Conservation (phyloP, 441 rosid genomes). For the Capsella rubella region DNA sequence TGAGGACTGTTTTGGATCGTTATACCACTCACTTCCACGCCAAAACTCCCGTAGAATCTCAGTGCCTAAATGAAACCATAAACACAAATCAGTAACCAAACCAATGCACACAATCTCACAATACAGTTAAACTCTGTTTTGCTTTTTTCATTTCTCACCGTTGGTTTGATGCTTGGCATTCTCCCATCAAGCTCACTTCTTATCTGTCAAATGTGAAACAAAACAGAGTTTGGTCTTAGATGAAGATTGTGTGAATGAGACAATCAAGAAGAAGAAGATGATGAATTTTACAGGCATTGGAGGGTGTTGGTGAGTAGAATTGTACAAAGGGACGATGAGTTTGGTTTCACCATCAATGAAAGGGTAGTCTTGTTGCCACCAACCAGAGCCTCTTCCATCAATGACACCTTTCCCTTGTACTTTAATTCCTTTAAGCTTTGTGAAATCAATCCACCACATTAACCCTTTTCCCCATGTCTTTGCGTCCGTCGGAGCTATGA, state of each 20-base stretch:
- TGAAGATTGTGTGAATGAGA: constrained; percentile 6
- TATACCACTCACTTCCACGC: constrained; percentile 79
- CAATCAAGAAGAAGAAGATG: constrained; percentile 10
- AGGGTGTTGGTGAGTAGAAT: constrained; percentile 54
- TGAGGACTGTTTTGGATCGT: constrained; percentile 94
- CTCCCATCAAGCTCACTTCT: constrained; percentile 62
- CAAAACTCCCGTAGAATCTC: constrained; percentile 80
- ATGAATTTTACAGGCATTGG: constrained; percentile 65
- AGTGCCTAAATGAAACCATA: constrained; percentile 64
- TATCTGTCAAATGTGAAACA: constrained; percentile 54
- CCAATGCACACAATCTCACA: constrained; percentile 4
- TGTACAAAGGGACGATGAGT: constrained; percentile 68
- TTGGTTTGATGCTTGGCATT: constrained; percentile 92
- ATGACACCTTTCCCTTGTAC: constrained; percentile 80
- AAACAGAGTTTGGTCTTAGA: constrained; percentile 30
- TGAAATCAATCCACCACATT: constrained; percentile 84
- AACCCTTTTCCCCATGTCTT: constrained; percentile 74
- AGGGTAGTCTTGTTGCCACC: constrained; percentile 81
- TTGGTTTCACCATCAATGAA: constrained; percentile 59
- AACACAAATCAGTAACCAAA: constrained; percentile 11
- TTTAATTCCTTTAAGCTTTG: constrained; percentile 75
- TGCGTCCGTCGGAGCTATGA: constrained; percentile 75
- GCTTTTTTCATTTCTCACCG: constrained; percentile 57
- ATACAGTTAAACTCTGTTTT: not conserved
- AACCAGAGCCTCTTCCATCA: constrained; percentile 91